These are phyloP conservation scores for Xylariaceae sp. DNA, from an alignment of 2,329 filamentous ascomycete species.

Conservation along the genomic window DNA sequence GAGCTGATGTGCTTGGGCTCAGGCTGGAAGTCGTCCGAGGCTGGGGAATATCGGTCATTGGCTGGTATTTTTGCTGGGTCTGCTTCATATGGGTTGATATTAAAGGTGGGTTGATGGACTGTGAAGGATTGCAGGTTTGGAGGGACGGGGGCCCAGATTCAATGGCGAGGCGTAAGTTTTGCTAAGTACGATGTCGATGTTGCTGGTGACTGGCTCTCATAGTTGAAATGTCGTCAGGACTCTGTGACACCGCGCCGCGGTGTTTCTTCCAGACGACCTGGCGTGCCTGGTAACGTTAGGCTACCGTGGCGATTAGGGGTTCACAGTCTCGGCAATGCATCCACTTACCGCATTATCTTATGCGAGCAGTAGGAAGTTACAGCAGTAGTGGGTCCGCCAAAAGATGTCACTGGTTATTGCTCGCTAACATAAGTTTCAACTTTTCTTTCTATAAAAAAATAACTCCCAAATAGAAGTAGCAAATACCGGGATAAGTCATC, in stretches of 20 bases:
- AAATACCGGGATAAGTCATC: no score
- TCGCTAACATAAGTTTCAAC: no score
- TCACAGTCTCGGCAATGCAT: not conserved
- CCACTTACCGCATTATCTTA: not conserved
- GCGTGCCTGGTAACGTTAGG: no score
- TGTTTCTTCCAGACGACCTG: no score
- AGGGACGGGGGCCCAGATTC: not conserved
- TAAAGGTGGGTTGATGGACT: not conserved
- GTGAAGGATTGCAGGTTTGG: not conserved
- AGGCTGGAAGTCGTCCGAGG: constrained; percentile 36
- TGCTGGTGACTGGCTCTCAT: not conserved
- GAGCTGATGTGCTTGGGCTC: constrained; percentile 14
- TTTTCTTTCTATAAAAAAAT: no score
- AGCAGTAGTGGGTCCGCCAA: no score
- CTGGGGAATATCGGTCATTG: constrained; percentile 38
- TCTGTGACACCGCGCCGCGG: not conserved
- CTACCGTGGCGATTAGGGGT: not conserved
- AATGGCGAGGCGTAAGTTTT: not conserved
- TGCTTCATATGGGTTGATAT: constrained; percentile 36
- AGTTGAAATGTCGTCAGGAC: not conserved
- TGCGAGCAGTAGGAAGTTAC: no score
- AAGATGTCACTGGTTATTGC: no score
- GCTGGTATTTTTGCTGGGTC: constrained; percentile 41
- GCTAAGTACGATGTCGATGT: not conserved
- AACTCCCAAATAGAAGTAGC: no score